These are phyloP conservation scores for Phlegmacium glaucopus DNA, from an alignment of 768 basidiomycete species.

Conservation along the genomic window DNA sequence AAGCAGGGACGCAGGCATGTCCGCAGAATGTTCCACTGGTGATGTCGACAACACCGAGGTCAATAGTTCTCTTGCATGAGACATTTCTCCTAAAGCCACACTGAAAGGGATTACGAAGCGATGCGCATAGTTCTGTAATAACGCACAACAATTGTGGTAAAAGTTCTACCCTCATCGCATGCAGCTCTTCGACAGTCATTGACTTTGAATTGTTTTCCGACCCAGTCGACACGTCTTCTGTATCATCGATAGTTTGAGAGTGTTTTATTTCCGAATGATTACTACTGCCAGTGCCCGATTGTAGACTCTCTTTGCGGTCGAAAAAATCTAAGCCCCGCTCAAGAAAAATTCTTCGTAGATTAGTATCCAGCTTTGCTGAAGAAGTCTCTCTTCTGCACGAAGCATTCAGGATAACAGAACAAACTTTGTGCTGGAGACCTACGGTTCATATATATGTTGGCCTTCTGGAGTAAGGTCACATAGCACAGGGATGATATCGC, in stretches of 20 bases:
- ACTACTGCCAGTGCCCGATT: conserved; percentile 3
- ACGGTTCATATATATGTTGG: conserved; percentile 71
- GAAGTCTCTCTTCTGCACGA: conserved; percentile 49
- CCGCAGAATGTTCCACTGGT: conserved; percentile 11
- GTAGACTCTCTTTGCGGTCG: conserved; percentile 31
- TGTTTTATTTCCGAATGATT: conserved; percentile 14
- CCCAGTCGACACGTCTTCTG: conserved; percentile 23
- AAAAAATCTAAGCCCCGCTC: conserved; percentile 80
- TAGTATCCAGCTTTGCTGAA: conserved; percentile 57
- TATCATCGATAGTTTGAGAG: too few relatives aligned
- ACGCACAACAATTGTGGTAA: conserved; percentile 72
- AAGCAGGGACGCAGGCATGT: conserved; percentile 29
- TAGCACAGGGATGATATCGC: conserved; percentile 56
- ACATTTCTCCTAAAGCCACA: conserved; percentile 77
- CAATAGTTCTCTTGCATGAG: conserved; percentile 70
- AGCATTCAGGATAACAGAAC: conserved; percentile 11
- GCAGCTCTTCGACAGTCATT: conserved; percentile 74
- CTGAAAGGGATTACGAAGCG: conserved; percentile 32
- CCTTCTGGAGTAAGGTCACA: conserved; percentile 71
- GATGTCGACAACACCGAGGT: conserved; percentile 47
- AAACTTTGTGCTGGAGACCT: conserved; percentile 22
- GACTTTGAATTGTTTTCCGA: conserved; percentile 29
- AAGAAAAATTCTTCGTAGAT: conserved; percentile 62
- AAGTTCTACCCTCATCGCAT: conserved; percentile 71
- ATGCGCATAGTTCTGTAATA: not conserved